A percentile compares a stretch with the other conserved stretches of the same genome.
These are phyloP conservation scores for Endocalyx cinctus DNA, from an alignment of 2,329 filamentous ascomycete species.

Conservation along the genomic window DNA sequence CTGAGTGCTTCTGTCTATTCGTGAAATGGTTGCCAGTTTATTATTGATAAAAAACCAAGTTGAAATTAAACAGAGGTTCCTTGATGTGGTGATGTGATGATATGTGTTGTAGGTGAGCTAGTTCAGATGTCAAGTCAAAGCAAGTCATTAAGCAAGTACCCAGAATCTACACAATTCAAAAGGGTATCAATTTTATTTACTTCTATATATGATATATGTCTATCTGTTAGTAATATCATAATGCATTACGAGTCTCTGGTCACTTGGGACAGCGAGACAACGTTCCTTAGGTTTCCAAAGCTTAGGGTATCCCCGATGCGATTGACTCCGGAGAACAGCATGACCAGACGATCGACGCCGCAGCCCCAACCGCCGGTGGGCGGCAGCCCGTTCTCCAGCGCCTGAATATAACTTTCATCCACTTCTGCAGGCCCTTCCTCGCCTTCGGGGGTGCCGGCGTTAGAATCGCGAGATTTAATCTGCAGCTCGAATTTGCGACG, in stretches of 20 bases:
- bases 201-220: too few species aligned
- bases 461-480: slow-evolving; percentile 26
- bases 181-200: slow-evolving; percentile 13
- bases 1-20: too few species aligned
- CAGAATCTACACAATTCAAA: slow-evolving; percentile 4
- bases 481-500: slow-evolving; percentile 70
- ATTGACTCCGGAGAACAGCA: slow-evolving; percentile 77
- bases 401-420: slow-evolving; percentile 80
- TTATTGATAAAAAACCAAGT: too few species aligned
- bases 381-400: slow-evolving; percentile 84
- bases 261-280: slow-evolving; percentile 46
- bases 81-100: too few species aligned
- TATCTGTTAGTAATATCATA: too few species aligned
- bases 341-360: slow-evolving; percentile 83
- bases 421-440: slow-evolving; percentile 44
- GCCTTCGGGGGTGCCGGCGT: slow-evolving; percentile 39
- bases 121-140: too few species aligned
- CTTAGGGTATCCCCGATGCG: slow-evolving; percentile 81
- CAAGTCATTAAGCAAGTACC: too few species aligned
- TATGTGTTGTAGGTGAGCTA: too few species aligned
- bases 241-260: slow-evolving; percentile 6
- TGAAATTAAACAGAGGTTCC: too few species aligned
- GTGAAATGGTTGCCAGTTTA: too few species aligned
- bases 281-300: slow-evolving; percentile 78
- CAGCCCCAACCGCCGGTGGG: slow-evolving; percentile 97